Conservation (phyloP, 2,329 filamentous ascomycete genomes). For the Orbilia javanica region DNA sequence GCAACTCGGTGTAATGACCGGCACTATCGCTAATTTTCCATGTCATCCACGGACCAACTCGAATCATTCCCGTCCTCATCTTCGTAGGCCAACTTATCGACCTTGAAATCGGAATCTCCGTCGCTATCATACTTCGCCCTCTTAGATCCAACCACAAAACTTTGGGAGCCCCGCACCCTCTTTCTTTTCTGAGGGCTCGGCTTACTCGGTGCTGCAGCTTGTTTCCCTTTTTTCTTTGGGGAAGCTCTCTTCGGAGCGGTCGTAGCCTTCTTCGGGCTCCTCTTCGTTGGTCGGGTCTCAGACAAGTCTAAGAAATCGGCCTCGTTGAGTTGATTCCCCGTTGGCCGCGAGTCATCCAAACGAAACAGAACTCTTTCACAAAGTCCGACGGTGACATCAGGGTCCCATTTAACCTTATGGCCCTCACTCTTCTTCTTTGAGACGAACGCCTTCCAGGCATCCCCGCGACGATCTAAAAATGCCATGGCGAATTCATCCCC, state of each 20-base stretch:
- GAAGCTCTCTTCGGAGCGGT: slow-evolving; percentile 3
- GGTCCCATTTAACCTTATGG: slow-evolving; percentile 27
- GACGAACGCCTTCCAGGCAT: slow-evolving; percentile 42
- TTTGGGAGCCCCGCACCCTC: slow-evolving; percentile 12
- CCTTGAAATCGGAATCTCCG: slow-evolving; percentile 50
- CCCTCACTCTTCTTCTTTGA: slow-evolving; percentile 50
- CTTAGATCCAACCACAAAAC: slow-evolving; percentile 43
- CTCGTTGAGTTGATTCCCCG: slow-evolving; percentile 52
- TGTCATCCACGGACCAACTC: slow-evolving; percentile 50
- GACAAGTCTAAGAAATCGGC: slow-evolving; percentile 43
- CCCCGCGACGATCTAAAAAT: slow-evolving; percentile 41
- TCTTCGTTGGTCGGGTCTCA: slow-evolving; percentile 5
- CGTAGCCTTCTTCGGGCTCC: slow-evolving; percentile 16
- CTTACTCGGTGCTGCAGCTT: slow-evolving; percentile 16
- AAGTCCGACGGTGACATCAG: slow-evolving; percentile 10
- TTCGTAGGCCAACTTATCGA: slow-evolving; percentile 44
- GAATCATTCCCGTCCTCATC: slow-evolving; percentile 52
- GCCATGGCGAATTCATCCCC: slow-evolving; percentile 52
- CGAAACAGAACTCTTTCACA: slow-evolving; percentile 50
- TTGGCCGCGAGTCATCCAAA: slow-evolving; percentile 50
- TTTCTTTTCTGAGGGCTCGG: slow-evolving; percentile 20
- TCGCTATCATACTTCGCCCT: slow-evolving; percentile 46
- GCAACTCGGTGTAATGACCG: background rate
- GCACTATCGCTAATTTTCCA: slow-evolving; percentile 14
- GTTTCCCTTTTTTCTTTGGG: slow-evolving; percentile 30